Evolutionary conservation across 2,329 filamentous ascomycete genomes (phyloP), one percentile per base, ranked within the genome.

Genomic region (Pseudogymnoascus sp.): DNA sequence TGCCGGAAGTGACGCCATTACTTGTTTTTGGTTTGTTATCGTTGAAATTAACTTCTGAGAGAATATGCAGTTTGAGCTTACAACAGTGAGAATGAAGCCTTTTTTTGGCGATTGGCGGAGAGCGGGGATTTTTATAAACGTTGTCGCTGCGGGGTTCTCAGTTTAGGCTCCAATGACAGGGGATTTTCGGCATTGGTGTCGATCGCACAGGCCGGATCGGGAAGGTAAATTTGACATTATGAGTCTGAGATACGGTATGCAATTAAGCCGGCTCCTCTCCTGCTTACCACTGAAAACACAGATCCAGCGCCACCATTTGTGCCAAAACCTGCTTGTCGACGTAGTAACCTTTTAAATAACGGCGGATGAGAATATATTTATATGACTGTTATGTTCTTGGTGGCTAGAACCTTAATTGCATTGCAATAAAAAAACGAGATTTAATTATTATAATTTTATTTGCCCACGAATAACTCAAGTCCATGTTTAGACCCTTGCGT

Each of bases 1-100:
- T 37, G 36, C 37, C 43, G 62, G 63, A 7, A 67, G 61, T 28
- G 59, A 36, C 6, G 61, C 15, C 58, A 59, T 50, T 14, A n/a
- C 11, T 50, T 30, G 25, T 30, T 50, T 15, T 50, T 7, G 3
- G 43, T 11, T 50, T 50, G 7, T 6, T 30, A 6, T 4, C 2
- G 5, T 50, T 50, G 14, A n/a, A 50, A 30, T 30, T 50, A 3
- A 15, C 8, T 50, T 30, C 8, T 15, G 11, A 4, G 14, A n/a
- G 11, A 14, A n/a, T 11, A 2, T 6, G 9, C 2, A 30, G n/a
- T 30, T 3, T 50, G 25, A 7, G 22, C n/a, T 50, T 30, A n/a
- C 6, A 30, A 15, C 2, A 1, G 43, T 15, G n/a, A n/a, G 2
- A 18, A 18, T 50, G 25, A 50, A 30, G 25, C 25, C n/a, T n/a